These are phyloP conservation scores for Pseudogymnoascus sp. DNA, from an alignment of 2,329 filamentous ascomycete genomes.

Conservation along the genomic window DNA sequence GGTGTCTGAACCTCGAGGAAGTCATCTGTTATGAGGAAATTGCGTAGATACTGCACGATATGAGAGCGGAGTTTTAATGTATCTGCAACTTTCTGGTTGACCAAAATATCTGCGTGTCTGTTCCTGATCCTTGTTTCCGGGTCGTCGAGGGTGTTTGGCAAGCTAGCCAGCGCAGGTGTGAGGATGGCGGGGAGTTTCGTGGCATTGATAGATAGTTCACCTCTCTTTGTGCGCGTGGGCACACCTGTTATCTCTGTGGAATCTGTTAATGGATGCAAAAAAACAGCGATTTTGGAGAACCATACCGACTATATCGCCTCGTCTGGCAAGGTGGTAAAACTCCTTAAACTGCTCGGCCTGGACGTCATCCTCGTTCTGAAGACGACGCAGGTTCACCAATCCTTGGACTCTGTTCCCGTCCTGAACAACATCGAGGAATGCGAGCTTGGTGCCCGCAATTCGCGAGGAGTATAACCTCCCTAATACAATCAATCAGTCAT, in stretches of 20 bases:
- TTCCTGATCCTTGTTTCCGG: constrained; percentile 67
- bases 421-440: constrained; percentile 77
- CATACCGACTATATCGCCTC: constrained; percentile 78
- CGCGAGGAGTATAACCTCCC: constrained; percentile 72
- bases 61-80: constrained; percentile 67
- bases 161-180: constrained; percentile 70
- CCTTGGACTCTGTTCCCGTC: constrained; percentile 68
- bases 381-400: constrained; percentile 61
- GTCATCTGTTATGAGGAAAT: constrained; percentile 62
- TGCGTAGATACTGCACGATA: constrained; percentile 67
- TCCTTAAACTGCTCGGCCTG: constrained; percentile 46
- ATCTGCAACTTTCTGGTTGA: constrained; percentile 62
- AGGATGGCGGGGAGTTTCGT: constrained; percentile 63
- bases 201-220: constrained; percentile 69
- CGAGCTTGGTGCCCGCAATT: constrained; percentile 66
- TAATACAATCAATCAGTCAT: constrained; percentile 33
- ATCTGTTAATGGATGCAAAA: constrained; percentile 15
- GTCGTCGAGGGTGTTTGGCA: constrained; percentile 66
- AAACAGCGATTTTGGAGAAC: constrained; percentile 31
- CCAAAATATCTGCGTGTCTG: constrained; percentile 81
- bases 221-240: constrained; percentile 62
- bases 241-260: constrained; percentile 56
- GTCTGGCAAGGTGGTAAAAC: constrained; percentile 60
- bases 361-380: constrained; percentile 31
- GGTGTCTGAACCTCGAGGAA: constrained; percentile 91